Evolutionary conservation across 2,329 filamentous ascomycete genomes (phyloP).

Genomic region (Rhytidhysteron rufulum): DNA sequence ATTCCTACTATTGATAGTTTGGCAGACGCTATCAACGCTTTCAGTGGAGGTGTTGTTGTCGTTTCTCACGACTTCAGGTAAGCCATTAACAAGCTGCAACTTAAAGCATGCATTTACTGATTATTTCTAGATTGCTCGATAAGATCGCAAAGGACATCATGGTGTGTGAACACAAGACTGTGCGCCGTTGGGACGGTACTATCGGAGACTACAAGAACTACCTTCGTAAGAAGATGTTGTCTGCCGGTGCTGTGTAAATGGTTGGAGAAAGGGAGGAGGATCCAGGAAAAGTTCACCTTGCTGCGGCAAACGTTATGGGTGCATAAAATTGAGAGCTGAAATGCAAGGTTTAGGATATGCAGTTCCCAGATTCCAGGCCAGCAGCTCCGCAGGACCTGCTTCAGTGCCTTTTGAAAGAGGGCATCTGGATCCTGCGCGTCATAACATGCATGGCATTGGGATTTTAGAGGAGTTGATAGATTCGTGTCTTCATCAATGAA

Average conservation of each 20-base stretch:
- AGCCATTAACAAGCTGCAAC: too few relatives aligned
- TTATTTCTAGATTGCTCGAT: constrained; percentile 74
- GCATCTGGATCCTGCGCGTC: constrained; percentile 31
- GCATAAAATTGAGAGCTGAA: constrained; percentile 24
- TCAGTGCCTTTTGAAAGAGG: constrained; percentile 11
- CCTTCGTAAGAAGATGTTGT: constrained; percentile 98
- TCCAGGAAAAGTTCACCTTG: not conserved
- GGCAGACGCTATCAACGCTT: constrained; percentile 96
- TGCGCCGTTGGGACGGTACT: constrained; percentile 79
- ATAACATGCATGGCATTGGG: constrained; percentile 33
- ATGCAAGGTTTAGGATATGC: constrained; percentile 26
- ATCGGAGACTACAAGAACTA: constrained; percentile 98
- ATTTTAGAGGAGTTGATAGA: constrained; percentile 37
- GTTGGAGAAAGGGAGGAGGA: not conserved
- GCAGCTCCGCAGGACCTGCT: constrained; percentile 32
- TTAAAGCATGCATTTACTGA: constrained; percentile 28
- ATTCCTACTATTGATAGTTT: constrained; percentile 97
- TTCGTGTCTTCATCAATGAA: constrained; percentile 27
- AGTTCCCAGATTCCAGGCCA: constrained; percentile 26
- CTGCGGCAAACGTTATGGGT: constrained; percentile 4
- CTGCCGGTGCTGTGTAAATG: constrained; percentile 72
- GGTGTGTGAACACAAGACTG: constrained; percentile 97
- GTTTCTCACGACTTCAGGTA: constrained; percentile 99
- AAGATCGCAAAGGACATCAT: constrained; percentile 99
- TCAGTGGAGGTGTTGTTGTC: constrained; percentile 92